Evolutionary conservation across 768 basidiomycete species (phyloP).

Genomic region (Russula olivacea): DNA sequence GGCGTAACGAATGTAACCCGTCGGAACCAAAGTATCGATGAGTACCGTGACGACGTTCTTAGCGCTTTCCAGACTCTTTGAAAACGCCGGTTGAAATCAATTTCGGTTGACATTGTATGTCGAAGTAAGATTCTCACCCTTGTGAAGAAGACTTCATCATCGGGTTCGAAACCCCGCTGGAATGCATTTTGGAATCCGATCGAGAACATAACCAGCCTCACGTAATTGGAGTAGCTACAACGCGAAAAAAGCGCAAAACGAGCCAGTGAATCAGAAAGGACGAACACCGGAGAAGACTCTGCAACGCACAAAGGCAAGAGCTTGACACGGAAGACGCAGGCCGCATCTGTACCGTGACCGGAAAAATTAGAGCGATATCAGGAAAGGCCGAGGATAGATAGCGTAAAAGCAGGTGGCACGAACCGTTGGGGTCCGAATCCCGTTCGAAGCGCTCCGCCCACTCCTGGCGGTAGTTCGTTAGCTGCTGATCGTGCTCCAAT

Average conservation of each 20-base stretch:
- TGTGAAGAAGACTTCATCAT: slow-evolving; percentile 30
- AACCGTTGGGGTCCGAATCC: slow-evolving; percentile 22
- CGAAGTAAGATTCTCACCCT: slow-evolving; percentile 22
- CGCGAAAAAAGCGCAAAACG: neutral
- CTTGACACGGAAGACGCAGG: slow-evolving; percentile 24
- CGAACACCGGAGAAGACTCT: neutral
- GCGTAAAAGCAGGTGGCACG: neutral
- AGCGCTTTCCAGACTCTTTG: slow-evolving; percentile 22
- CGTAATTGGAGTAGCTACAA: slow-evolving; percentile 27
- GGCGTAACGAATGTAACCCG: slow-evolving; percentile 30
- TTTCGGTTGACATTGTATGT: slow-evolving; percentile 3
- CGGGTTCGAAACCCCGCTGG: slow-evolving; percentile 25
- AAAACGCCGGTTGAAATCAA: neutral
- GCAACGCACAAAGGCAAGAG: slow-evolving; percentile 38
- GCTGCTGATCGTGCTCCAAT: slow-evolving; percentile 14
- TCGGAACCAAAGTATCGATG: slow-evolving; percentile 23
- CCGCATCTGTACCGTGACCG: slow-evolving; percentile 7
- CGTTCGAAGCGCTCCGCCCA: slow-evolving; percentile 20
- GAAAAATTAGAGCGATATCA: neutral
- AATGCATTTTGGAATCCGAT: slow-evolving; percentile 40
- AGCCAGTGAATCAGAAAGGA: neutral
- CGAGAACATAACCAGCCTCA: slow-evolving; percentile 38
- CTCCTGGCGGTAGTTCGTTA: slow-evolving; percentile 19
- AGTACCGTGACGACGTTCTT: slow-evolving; percentile 20
- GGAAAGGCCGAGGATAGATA: neutral